These are phyloP conservation scores for Leccinum pachyderme DNA, from an alignment of 1,284 basidiomycete genomes.

Conservation along the genomic window DNA sequence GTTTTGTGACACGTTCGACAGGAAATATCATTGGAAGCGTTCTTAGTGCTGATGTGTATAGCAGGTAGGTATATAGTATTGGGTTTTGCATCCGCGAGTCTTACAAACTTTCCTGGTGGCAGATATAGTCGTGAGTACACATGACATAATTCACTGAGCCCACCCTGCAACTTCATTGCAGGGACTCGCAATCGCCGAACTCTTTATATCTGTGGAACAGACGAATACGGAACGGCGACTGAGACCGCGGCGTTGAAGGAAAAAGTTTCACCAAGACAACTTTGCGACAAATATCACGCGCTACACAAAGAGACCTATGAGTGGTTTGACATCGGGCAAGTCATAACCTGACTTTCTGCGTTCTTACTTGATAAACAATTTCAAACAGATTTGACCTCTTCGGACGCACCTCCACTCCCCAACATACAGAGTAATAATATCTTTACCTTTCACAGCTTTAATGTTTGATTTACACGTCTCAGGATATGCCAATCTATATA, in stretches of 20 bases:
- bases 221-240: slow-evolving; percentile 98
- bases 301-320: slow-evolving; percentile 93
- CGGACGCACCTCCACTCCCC: slow-evolving; percentile 89
- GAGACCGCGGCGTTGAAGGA: slow-evolving; percentile 98
- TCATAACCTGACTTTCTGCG: slow-evolving; percentile 3
- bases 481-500: slow-evolving; percentile 92
- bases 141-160: not conserved
- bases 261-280: slow-evolving; percentile 79
- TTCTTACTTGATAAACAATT: slow-evolving; percentile 6
- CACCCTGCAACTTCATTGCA: slow-evolving; percentile 29
- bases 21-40: slow-evolving; percentile 98
- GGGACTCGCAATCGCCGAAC: slow-evolving; percentile 75
- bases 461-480: not conserved
- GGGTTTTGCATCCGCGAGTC: not conserved
- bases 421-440: slow-evolving; percentile 83
- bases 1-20: slow-evolving; percentile 24
- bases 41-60: slow-evolving; percentile 95
- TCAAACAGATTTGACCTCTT: slow-evolving; percentile 89
- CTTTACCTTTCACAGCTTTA: slow-evolving; percentile 18
- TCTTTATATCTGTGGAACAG: slow-evolving; percentile 93
- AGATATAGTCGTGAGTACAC: slow-evolving; percentile 66
- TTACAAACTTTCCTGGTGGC: slow-evolving; percentile 5
- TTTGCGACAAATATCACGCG: slow-evolving; percentile 93
- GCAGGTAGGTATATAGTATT: slow-evolving; percentile 59
- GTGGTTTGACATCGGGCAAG: slow-evolving; percentile 87